Evolutionary conservation across 495 filamentous ascomycete genomes (phyloP).

Genomic region (Aspergillus cavernicola): DNA sequence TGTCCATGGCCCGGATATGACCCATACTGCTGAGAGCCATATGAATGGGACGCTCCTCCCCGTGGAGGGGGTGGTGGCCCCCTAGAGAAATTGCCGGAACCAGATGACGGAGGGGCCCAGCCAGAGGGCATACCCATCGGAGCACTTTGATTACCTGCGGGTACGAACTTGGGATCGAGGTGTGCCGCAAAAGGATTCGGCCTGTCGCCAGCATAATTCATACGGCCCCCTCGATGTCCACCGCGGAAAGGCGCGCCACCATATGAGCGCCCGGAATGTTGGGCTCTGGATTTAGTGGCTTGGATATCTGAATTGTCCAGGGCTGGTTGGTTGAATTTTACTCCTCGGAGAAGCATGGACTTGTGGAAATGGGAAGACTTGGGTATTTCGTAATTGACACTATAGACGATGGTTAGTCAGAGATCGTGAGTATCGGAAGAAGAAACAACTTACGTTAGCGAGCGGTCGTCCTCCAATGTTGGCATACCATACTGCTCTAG

Average conservation of each 20-base stretch:
- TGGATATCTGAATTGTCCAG: constrained; percentile 72
- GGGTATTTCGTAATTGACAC: constrained; percentile 82
- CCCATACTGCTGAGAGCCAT: constrained; percentile 10
- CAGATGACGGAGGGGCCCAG: constrained; percentile 36
- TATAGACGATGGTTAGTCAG: constrained; percentile 43
- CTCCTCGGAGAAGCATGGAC: constrained; percentile 87
- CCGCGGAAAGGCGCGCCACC: constrained; percentile 60
- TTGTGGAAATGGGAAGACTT: constrained; percentile 70
- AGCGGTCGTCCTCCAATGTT: constrained; percentile 74
- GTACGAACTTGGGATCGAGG: constrained; percentile 47
- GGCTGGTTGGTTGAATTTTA: constrained; percentile 64
- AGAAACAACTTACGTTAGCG: constrained; percentile 61
- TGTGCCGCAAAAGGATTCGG: constrained; percentile 54
- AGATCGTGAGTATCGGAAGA: not conserved
- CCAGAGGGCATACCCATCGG: constrained; percentile 30
- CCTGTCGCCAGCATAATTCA: constrained; percentile 41
- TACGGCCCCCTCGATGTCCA: constrained; percentile 49
- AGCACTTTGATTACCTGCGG: constrained; percentile 28
- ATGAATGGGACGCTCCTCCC: constrained; percentile 30
- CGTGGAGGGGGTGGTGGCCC: constrained; percentile 42
- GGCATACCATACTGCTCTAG: constrained; percentile 65
- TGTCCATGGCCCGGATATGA: constrained; percentile 11
- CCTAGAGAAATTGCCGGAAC: constrained; percentile 32
- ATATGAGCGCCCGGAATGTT: constrained; percentile 56
- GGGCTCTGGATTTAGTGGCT: constrained; percentile 56